Evolutionary conservation across 2,329 filamentous ascomycete species (phyloP), one percentile per base, ranked within the genome.

Genomic region (Dactylellina drechsleri): DNA sequence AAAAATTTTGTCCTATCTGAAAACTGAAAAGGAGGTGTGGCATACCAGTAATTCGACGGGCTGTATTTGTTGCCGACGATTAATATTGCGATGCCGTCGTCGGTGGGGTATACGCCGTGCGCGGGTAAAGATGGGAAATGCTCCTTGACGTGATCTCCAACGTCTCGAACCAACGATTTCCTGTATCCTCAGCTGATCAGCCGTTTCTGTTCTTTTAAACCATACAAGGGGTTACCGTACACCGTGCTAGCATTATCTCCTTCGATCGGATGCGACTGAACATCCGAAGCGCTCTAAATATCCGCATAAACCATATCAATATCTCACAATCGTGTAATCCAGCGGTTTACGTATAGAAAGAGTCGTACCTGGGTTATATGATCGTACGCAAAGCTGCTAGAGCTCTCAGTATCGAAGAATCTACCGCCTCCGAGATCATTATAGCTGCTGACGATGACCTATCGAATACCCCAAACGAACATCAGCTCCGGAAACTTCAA

Each of bases 41-140:
- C 23, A 20, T 84, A 93, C 93, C 95, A 98, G 86, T 93, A 99
- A 86, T 99, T 99, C 82, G 93, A 92, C 6, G 96, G 95, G 80
- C 92, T 96, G 85, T 98, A 98, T 83, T 97, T 97, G 85, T 95
- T 97, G 67, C 93, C 92, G 57, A 97, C 93, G 59, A 97, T 88
- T 65, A 96, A 83, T 77, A 97, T 85, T 79, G 89, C 88, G 28
- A 87, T 87, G 81, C 94, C 91, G 77, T 90, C 85, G 79, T 92
- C 88, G 78, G 88, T 89, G 10, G 94, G 92, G 82, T 92, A 97
- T 57, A 92, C 92, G 78, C 93, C 92, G 78, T 91, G 90, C 12
- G 91, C 89, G 12, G 79, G 78, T 62, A 90, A 91, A 79, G 88
- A 90, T 8, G 92, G 89, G 82, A 93, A 99, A 84, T 99, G 95